A percentile compares a stretch with the other conserved stretches of the same genome.
Conservation (phyloP, 2,329 filamentous ascomycete genomes). For the Penicillium sp. region DNA sequence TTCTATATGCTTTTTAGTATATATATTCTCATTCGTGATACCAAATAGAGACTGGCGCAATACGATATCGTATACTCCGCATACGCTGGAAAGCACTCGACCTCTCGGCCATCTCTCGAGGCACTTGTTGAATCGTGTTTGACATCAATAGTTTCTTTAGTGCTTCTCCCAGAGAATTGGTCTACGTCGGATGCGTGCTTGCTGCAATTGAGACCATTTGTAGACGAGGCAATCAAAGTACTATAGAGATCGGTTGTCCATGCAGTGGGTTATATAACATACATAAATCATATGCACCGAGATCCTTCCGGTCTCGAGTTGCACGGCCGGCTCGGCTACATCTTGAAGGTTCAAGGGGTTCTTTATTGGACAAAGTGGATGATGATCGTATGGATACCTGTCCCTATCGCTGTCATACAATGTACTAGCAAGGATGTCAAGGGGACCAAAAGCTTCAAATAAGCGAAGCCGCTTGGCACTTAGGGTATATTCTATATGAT, state of each 20-base stretch:
- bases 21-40: not conserved
- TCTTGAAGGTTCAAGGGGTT: not conserved
- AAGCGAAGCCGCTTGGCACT: not conserved
- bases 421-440: not conserved
- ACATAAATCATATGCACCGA: conserved; percentile 2
- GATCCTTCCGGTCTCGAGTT: conserved; percentile 3
- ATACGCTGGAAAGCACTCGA: not conserved
- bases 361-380: not conserved
- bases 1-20: not conserved
- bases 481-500: not conserved
- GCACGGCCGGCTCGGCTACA: not conserved
- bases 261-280: not conserved
- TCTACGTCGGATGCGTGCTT: not conserved
- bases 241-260: not conserved
- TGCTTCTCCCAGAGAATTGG: not conserved
- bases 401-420: not conserved
- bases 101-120: not conserved
- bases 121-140: not conserved
- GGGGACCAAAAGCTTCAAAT: not conserved
- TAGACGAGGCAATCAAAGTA: not conserved
- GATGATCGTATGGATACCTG: not conserved
- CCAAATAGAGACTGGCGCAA: not conserved
- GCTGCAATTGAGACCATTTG: not conserved
- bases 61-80: not conserved
- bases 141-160: not conserved